These are phyloP conservation scores for Candida tibetensis DNA, from an alignment of 805 yeast genomes.

Conservation along the genomic window DNA sequence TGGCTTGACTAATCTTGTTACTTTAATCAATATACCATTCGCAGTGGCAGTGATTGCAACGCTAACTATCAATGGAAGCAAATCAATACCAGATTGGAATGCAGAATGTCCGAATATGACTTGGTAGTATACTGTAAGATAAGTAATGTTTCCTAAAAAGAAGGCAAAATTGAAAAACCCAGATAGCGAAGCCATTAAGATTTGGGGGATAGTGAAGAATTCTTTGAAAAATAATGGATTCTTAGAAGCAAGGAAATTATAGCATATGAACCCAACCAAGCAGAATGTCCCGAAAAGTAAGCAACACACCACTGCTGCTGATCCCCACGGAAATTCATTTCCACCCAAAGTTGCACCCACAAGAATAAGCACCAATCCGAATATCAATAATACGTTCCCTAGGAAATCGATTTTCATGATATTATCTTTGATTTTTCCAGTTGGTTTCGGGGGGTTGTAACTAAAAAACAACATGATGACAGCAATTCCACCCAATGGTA, in stretches of 20 bases:
- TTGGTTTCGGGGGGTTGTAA: slow-evolving; percentile 21
- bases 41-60: slow-evolving; percentile 10
- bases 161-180: slow-evolving; percentile 15
- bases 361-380: slow-evolving; percentile 17
- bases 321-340: slow-evolving; percentile 18
- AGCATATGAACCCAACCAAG: slow-evolving; percentile 12
- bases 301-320: slow-evolving; percentile 16
- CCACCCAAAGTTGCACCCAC: slow-evolving; percentile 22
- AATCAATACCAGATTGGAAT: slow-evolving; percentile 13
- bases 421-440: slow-evolving; percentile 13
- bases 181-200: slow-evolving; percentile 14
- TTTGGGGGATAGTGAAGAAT: slow-evolving; percentile 14
- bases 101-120: slow-evolving; percentile 10
- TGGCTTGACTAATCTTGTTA: slow-evolving; percentile 12
- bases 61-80: slow-evolving; percentile 13
- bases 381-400: slow-evolving; percentile 17
- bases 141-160: slow-evolving; percentile 7
- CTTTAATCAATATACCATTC: slow-evolving; percentile 10
- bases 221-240: slow-evolving; percentile 15
- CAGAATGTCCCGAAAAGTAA: slow-evolving; percentile 16
- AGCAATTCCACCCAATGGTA: slow-evolving; percentile 23
- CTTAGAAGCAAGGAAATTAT: slow-evolving; percentile 15
- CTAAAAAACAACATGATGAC: slow-evolving; percentile 13
- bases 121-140: slow-evolving; percentile 14
- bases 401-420: slow-evolving; percentile 16